Base-by-base conservation (phyloP, 2,329 filamentous ascomycete species). In the Davidsoniella virescens region DNA sequence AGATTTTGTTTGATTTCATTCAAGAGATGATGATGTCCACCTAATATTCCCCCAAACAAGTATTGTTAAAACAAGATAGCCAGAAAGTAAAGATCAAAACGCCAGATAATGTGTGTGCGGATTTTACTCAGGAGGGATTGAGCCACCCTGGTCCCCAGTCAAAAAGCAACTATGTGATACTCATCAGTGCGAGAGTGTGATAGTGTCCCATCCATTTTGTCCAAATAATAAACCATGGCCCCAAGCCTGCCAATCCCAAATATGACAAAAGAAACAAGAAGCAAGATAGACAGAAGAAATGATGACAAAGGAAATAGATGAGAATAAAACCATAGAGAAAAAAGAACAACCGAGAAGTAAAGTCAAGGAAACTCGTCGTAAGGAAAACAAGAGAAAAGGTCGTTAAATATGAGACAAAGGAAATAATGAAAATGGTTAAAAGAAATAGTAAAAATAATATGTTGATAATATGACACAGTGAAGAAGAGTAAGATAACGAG, bases 371-470 rank as follows among this genome's bases (percentile, higher is more conserved):
- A 25, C 25, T 18, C 29, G 29, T 33, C 29, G 9, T 33, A 33
- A 33, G 12, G 29, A 33, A 33, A 33, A 7, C n/a, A 25, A 23
- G 18, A 33, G 10, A 3, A 20, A 25, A 23, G 18, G 18, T 10
- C 25, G 25, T 43, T 29, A 26, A 45, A 12, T 23, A 48, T 16
- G 26, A 42, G 14, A 49, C 20, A 43, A 49, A 42, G 42, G 23
- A 42, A 49, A 42, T 33, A 49, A 48, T 23, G 26, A 17, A 9
- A n/a, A 44, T 5, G 26, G 6, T 5, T 14, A n/a, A 45, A 45
- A 23, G 7, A 45, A 45, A 25, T 10, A 17, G 14, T 41, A 17
- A 50, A 38, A 50, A n/a, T 26, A 44, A 41, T 50, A 29, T 44
- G 29, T 37, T 20, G 42, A 14, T 47, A 43, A 48, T 39, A 39